Evolutionary conservation across 2,329 filamentous ascomycete genomes (phyloP).

Genomic region (Pseudocercospora eumusae): DNA sequence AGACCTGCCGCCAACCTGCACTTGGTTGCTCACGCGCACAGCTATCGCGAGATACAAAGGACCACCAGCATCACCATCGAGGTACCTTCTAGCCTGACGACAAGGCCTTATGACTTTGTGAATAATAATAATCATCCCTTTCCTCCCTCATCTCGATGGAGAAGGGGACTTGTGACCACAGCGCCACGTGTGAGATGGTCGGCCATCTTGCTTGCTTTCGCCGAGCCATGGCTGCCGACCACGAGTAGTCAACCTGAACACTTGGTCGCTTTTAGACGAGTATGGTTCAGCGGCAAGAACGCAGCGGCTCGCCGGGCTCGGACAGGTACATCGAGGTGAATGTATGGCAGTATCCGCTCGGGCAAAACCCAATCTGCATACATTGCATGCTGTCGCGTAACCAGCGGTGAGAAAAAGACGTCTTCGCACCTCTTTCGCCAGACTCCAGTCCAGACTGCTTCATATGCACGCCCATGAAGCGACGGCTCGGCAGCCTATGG

Average conservation of each 20-base stretch:
- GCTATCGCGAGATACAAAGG: slow-evolving; percentile 2
- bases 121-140: too few species aligned
- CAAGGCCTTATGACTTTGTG: neutral
- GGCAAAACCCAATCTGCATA: slow-evolving; percentile 14
- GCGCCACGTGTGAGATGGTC: slow-evolving; percentile 1
- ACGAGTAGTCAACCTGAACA: slow-evolving; percentile 16
- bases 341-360: slow-evolving; percentile 11
- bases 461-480: slow-evolving; percentile 10
- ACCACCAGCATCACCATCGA: neutral
- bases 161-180: neutral
- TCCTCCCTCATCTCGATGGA: neutral
- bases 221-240: neutral
- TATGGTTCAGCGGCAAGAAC: slow-evolving; percentile 7
- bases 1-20: slow-evolving; percentile 12
- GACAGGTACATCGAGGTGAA: slow-evolving; percentile 8
- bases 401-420: slow-evolving; percentile 23
- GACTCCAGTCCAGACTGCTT: slow-evolving; percentile 4
- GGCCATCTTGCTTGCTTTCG: neutral
- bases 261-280: slow-evolving; percentile 3
- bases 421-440: slow-evolving; percentile 17
- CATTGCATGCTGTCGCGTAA: slow-evolving; percentile 19
- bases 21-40: slow-evolving; percentile 7
- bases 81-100: neutral
- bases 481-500: slow-evolving; percentile 19
- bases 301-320: slow-evolving; percentile 17